Evolutionary conservation across 1,284 basidiomycete genomes (phyloP).

Genomic region (Cutaneotrichosporon mucoides): DNA sequence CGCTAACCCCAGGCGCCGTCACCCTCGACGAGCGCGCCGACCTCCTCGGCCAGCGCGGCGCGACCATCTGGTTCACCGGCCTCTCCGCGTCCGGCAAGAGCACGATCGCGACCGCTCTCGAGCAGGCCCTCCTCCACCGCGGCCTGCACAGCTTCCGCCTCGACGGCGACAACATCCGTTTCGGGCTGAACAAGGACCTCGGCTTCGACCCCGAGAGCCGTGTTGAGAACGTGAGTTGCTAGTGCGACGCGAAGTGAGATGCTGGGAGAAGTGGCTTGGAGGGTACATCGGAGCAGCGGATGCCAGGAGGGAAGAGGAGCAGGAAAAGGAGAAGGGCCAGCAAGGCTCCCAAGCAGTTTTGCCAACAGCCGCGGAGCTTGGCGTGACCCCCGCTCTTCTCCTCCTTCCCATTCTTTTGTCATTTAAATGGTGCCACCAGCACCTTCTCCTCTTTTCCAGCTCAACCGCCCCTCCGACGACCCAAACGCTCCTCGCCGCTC

Average conservation of each 20-base stretch:
- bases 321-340: background rate
- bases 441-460: background rate
- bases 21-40: conserved; percentile 61
- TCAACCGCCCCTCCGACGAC: background rate
- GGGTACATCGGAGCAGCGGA: no score
- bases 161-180: conserved; percentile 95
- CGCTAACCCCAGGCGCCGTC: conserved; percentile 62
- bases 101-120: conserved; percentile 93
- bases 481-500: background rate
- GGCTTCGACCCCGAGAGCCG: conserved; percentile 93
- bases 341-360: no score
- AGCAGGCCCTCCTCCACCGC: conserved; percentile 88
- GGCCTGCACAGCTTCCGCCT: conserved; percentile 84
- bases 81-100: conserved; percentile 89
- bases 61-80: conserved; percentile 94
- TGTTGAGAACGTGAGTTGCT: conserved; percentile 69
- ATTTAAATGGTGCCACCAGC: no score
- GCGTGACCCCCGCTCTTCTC: no score
- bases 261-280: background rate
- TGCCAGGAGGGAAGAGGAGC: background rate
- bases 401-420: no score
- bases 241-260: no score
- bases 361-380: no score
- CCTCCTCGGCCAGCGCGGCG: conserved; percentile 72
- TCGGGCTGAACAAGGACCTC: conserved; percentile 96